A percentile compares a stretch with the other conserved stretches of the same genome.
These are phyloP conservation scores for Tetrastigma voinierianum DNA, from an alignment of 164 flowering plant species.

Conservation along the genomic window DNA sequence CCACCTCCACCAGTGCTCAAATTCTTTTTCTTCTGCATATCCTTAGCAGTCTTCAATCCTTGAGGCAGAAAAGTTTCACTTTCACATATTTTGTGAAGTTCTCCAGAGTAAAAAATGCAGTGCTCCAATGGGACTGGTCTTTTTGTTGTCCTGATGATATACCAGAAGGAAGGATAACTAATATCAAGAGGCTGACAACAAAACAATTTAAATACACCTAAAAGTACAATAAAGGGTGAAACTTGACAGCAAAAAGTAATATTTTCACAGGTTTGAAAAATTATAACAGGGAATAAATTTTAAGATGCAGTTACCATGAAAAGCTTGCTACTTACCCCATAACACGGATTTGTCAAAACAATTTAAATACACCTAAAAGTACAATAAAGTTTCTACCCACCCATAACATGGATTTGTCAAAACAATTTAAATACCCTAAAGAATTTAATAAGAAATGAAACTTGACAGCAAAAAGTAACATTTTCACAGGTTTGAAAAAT, in stretches of 20 bases:
- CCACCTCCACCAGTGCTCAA: conserved; percentile 36
- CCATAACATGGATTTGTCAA: conserved; percentile 75
- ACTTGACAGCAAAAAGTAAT: no score
- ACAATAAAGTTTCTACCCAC: conserved; percentile 33
- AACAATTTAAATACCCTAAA: background rate
- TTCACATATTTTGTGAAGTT: conserved; percentile 87
- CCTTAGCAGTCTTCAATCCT: conserved; percentile 83
- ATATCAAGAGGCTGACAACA: background rate
- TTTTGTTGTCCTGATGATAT: conserved; percentile 71
- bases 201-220: background rate
- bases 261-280: background rate
- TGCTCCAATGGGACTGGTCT: conserved; percentile 99
- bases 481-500: background rate
- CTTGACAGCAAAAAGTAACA: no score
- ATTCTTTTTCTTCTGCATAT: conserved; percentile 73
- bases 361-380: background rate
- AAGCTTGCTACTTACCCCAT: conserved; percentile 66
- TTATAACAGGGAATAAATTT: background rate
- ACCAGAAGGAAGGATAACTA: conserved; percentile 1
- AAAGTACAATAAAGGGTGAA: no score
- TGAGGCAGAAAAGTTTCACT: conserved; percentile 64
- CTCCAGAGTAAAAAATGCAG: conserved; percentile 88
- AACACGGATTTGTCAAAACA: conserved; percentile 55
- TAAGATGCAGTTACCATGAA: background rate
- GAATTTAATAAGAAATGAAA: no score